Base-by-base conservation (phyloP, 495 filamentous ascomycete genomes). In the Bathelium albidoporum region DNA sequence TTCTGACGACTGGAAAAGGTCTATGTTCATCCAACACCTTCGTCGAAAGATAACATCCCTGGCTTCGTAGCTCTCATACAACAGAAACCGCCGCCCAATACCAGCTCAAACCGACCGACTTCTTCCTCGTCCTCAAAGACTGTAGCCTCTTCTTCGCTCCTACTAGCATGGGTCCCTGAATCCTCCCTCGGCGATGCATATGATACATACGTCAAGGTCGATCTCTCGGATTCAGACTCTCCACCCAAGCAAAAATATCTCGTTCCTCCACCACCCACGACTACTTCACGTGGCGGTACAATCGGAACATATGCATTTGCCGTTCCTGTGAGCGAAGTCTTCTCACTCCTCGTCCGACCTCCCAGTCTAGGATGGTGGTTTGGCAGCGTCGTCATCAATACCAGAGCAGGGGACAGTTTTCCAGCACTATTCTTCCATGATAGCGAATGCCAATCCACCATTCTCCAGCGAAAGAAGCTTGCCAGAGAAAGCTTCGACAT, bases 361-460 rank as follows among this genome's bases (percentile, higher is more conserved):
- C 94, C 94, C 20, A 96, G 89, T 73, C 73, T 96, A 20, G 94
- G 94, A 26, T 98, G 94, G 94, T 97, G 95, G 94, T 97, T 91
- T 74, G 94, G 94, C 44, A 95, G 89, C 68, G 68, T 97, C 2
- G 88, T 98, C 43, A 90, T 97, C 74, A 97, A 97, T 68, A 90
- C 89, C 0, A 79, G 89, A 5, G 86, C 86, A 1, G 94, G 95
- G 2, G 90, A 97, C 72, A 89, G 85, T 70, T 97, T 97, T 69
- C 94, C 94, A 0, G 90, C 95, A 11, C 78, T 98, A 3, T 98
- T 98, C 75, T 98, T 98, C 75, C 94, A 98, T 67, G 94, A 98
- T 69, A 88, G 82, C 61, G 95, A 98, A 79, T 98, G 94, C 74
- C 89, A 96, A 74, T 91, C 87, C 52, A 98, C 94, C 5, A 96